Conservation (phyloP, 345 rosid species). For the Pelargonium nanum region DNA sequence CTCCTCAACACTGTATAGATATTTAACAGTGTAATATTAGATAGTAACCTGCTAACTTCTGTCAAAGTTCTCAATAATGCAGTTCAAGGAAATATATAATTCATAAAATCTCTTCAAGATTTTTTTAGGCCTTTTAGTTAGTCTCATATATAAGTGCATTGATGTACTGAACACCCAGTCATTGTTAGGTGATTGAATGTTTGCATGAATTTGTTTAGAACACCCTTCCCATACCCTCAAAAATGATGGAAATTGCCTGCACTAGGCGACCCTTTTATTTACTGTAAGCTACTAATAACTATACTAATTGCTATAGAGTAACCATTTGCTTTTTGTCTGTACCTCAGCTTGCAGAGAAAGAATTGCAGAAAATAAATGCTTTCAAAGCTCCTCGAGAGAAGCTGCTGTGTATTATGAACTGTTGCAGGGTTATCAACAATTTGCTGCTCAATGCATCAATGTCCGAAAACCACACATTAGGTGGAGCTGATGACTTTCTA, state of each 20-base stretch:
- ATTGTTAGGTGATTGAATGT: not conserved
- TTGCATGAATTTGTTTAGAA: not conserved
- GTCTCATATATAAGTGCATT: too few species aligned
- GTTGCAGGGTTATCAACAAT: conserved; percentile 52
- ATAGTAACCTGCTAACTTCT: too few species aligned
- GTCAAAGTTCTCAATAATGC: too few species aligned
- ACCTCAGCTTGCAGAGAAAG: conserved; percentile 51
- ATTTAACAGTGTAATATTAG: not conserved
- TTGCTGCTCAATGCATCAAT: conserved; percentile 45
- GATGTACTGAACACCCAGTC: not conserved
- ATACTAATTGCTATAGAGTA: too few species aligned
- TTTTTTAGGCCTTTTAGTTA: too few species aligned
- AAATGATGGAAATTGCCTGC: too few species aligned
- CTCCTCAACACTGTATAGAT: not conserved
- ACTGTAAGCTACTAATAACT: too few species aligned
- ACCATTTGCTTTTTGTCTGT: conserved; percentile 7
- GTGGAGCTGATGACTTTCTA: conserved; percentile 56
- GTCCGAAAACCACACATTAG: conserved; percentile 31
- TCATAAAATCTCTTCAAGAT: too few species aligned
- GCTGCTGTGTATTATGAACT: conserved; percentile 43
- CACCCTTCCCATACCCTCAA: too few species aligned
- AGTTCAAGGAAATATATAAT: too few species aligned
- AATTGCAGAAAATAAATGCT: conserved; percentile 37
- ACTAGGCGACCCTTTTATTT: too few species aligned
- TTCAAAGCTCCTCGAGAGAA: conserved; percentile 38